Percentiles rank a stretch among this genome's conserved stretches.
Conservation (phyloP, 805 yeast genomes). For the Yamadazyma sp. region DNA sequence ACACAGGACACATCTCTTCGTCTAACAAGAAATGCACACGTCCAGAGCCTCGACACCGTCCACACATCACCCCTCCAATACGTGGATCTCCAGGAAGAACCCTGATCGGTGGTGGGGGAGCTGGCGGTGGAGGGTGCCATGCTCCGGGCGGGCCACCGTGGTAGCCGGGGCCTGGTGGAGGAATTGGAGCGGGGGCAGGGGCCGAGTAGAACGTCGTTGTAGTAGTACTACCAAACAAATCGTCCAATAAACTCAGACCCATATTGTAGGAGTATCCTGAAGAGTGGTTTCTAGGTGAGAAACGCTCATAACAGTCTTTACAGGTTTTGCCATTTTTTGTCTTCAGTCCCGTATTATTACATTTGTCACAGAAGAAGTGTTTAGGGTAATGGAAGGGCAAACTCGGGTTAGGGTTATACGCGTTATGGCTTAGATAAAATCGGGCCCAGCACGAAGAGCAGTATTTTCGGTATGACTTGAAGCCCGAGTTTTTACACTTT, state of each 20-base stretch:
- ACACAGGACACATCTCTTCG: conserved; percentile 60
- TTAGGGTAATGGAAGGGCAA: conserved; percentile 70
- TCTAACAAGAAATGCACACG: conserved; percentile 54
- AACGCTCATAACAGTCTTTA: conserved; percentile 65
- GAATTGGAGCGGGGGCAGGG: conserved; percentile 22
- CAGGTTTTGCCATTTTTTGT: conserved; percentile 66
- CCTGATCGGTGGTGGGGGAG: conserved; percentile 32
- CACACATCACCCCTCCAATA: conserved; percentile 72
- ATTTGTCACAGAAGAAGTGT: conserved; percentile 61
- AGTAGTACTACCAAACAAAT: conserved; percentile 7
- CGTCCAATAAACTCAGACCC: conserved; percentile 4
- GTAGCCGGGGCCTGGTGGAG: conserved; percentile 4
- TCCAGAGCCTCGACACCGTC: conserved; percentile 70
- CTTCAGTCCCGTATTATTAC: conserved; percentile 70
- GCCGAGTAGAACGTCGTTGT: conserved; percentile 16
- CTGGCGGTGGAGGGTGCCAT: too few species aligned
- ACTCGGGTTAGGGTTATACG: conserved; percentile 47
- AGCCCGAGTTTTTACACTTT: conserved; percentile 77
- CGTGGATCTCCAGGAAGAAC: conserved; percentile 78
- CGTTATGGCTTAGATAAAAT: conserved; percentile 39
- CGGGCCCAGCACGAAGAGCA: conserved; percentile 71
- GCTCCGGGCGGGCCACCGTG: conserved; percentile 1
- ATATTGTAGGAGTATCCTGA: neutral
- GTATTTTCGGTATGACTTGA: conserved; percentile 54
- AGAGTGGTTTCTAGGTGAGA: conserved; percentile 45